Base-by-base conservation (phyloP, 805 yeast genomes). In the Grigorovia humatica region DNA sequence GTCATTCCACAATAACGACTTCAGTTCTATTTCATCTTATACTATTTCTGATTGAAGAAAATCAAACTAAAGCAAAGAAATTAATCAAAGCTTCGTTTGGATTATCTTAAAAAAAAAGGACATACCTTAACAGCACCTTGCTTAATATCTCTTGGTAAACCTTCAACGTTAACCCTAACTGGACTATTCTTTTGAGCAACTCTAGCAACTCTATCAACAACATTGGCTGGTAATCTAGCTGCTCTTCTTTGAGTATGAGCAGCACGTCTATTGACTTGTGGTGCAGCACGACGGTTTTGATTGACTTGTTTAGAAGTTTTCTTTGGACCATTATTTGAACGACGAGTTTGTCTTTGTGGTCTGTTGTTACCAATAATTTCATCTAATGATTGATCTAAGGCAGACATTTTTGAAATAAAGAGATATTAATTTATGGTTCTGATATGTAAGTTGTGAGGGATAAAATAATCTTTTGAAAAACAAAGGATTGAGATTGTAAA, bases 381-480 rank as follows among this genome's bases (percentile, higher is more conserved):
- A 75, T 91, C 99, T 66, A 91, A 81, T 48, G 97, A 88, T 74
- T 87, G 85, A 74, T 91, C 96, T 73, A 91, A 79, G 63, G 84
- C 77, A 68, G 95, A 84, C 90, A 84, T 86, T 53, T 49, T 67
- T 43, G 45, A 48, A 32, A 38, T 38, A n/a, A 38, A 38, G 42
- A 15, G 17, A 38, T 30, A 32, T 13, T 42, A 43, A 49, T 48
- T 15, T 35, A 18, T 35, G 18, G n/a, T 35, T 46, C 35, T n/a
- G 23, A 41, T 47, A 44, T 23, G 17, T 29, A 23, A 17, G 13
- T 20, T 12, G 43, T 13, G 47, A 40, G 46, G 44, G 35, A 44
- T 30, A 48, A 17, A 32, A 15, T 12, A n/a, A 12, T 15, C 15
- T 27, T 32, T 29, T 48, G 42, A 46, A 18, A 43, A 43, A 32